Evolutionary conservation across 441 rosid species (phyloP), one percentile per base, ranked within the genome.

Genomic region (Adansonia gregorii): DNA sequence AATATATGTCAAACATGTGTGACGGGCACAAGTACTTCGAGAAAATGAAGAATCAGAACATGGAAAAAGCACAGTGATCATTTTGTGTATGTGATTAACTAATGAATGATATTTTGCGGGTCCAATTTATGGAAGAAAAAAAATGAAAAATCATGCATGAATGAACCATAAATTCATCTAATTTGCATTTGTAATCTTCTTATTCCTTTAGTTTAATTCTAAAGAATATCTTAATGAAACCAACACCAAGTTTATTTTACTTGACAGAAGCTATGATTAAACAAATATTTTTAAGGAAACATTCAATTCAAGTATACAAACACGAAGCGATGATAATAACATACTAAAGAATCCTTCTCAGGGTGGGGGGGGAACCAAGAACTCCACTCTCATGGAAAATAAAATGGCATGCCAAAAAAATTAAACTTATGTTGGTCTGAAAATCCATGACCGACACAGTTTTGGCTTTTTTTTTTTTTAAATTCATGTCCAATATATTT

Each of bases 61-160:
- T 39, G 43, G 43, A 39, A 39, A 39, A 10, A 49, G 15, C 54
- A 49, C 15, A 49, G 14, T 49, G 14, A 49, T 12, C 54, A 49
- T 39, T 4, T 5, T 31, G 35, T 31, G 35, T 1, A 31, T 31
- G 35, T 31, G 35, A 48, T 41, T 3, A 70, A 76, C 24, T 59
- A 76, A 84, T 22, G 35, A 51, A 73, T 55, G 24, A 66, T 75
- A 63, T 52, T 43, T 15, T 31, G 82, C 74, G 86, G 87, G 81
- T 4, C 86, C 86, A 79, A 19, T 67, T 31, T 55, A 46, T 27
- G 73, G 14, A 49, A 49, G 14, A 49, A 49, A 49, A 59, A 68
- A 14, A 49, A 43, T 67, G 27, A 12, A 60, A 43, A 52, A 52
- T 60, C 81, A 81, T 79, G 90, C 83, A 83, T 79, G 81, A 82